These are phyloP conservation scores for Lactarius hengduanensis DNA, from an alignment of 768 basidiomycete species.

Conservation along the genomic window DNA sequence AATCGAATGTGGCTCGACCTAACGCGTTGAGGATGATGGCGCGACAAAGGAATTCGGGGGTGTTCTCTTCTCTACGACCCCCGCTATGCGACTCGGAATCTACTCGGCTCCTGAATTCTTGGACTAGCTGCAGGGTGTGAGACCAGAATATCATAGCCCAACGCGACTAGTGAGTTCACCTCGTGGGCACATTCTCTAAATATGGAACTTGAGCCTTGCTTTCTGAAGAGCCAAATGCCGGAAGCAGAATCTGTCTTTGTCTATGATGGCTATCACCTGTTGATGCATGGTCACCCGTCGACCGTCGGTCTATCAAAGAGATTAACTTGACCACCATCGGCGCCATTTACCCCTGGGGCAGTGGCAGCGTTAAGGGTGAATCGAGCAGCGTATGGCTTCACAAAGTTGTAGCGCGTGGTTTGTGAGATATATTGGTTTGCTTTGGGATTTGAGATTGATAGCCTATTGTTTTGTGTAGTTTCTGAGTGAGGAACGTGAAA, in stretches of 20 bases:
- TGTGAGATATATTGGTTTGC: constrained; percentile 26
- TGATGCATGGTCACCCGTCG: background rate
- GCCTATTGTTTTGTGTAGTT: constrained; percentile 10
- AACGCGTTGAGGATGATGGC: constrained; percentile 24
- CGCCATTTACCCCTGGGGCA: constrained; percentile 21
- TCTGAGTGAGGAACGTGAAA: constrained; percentile 1
- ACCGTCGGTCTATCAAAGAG: background rate
- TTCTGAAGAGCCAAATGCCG: constrained; percentile 20
- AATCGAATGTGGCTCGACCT: constrained; percentile 21
- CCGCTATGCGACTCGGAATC: background rate
- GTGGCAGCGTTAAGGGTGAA: constrained; percentile 24
- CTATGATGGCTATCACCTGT: constrained; percentile 21
- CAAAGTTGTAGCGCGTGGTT: constrained; percentile 21
- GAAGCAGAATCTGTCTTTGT: constrained; percentile 19
- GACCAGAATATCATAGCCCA: background rate
- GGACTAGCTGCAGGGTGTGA: constrained; percentile 4
- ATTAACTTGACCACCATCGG: constrained; percentile 14
- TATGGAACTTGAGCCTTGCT: constrained; percentile 14
- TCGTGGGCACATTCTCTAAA: constrained; percentile 23
- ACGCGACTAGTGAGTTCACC: constrained; percentile 6
- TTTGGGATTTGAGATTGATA: constrained; percentile 25
- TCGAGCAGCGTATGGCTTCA: constrained; percentile 25
- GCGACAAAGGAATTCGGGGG: constrained; percentile 16
- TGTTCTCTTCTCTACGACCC: constrained; percentile 4
- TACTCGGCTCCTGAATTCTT: constrained; percentile 9